Evolutionary conservation across 441 rosid species (phyloP), one percentile per base, ranked within the genome.

Genomic region (Monsonia emarginata): DNA sequence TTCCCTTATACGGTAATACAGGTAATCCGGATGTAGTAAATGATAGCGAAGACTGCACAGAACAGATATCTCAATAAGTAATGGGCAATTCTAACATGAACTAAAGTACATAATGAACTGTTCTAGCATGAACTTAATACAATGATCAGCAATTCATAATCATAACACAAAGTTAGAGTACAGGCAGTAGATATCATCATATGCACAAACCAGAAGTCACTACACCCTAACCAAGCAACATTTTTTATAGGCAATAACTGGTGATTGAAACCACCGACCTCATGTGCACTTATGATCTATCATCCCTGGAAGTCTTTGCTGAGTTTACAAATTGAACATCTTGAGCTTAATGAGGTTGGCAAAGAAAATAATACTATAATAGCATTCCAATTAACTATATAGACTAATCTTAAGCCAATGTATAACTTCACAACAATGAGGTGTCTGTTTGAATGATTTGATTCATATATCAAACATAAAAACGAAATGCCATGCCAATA

Each of bases 1-100:
- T 76, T 94, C 98, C 74, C 96, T 91, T 62, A 91, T 88, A 48
- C 94, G 94, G 72, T 80, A 94, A 71, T 91, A 94, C 58, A 94
- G 83, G 70, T 94, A 94, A 72, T 94, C 98, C 8, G 96, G 88
- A 74, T 93, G 98, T 64, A 90, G 78, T 19, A 93, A 76, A 86
- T 93, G 98, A 75, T 93, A 93, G 28, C 97, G 81, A 65, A 93
- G 88, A 76, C 98, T 88, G 79, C 73, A 87, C 27, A 19, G 61
- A 73, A 73, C 30, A 19, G 36, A 63, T 14, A 46, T 60, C 18
- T 31, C 1, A 61, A 25, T 48, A 34, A 25, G 6, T 8, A 21
- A 8, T 50, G 44, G 44, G 6, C 44, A 11, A 38, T 5, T 38
- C 44, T 38, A 38, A 38, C 44, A 34, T 38, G 16, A n/a, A n/a